Base-by-base conservation (phyloP, 2,329 filamentous ascomycete species). In the Samsoniella hepiali region DNA sequence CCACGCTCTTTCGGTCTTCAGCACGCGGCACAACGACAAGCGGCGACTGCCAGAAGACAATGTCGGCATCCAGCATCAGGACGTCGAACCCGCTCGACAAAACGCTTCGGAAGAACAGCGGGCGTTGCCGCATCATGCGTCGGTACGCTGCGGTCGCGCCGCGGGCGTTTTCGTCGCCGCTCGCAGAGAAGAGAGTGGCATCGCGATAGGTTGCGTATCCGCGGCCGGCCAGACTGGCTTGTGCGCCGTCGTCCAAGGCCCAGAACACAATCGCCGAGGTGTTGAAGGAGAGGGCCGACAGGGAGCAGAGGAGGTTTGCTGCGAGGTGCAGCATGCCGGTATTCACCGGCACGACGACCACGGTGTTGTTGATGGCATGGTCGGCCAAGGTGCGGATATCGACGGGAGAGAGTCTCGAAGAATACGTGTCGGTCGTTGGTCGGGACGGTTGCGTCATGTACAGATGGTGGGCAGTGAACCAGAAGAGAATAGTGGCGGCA, bases 31-130 rank as follows among this genome's bases (percentile, higher is more conserved):
- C 54, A 17, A 57, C 32, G 22, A 10, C 15, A 6, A 57, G 54
- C 36, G 54, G 54, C 11, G 34, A 42, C 22, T 57, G 11, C 54
- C 54, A 57, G 6, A 57, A 44, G 1, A 57, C 54, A 57, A 57
- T 57, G 15, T 57, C 54, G 36, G 54, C n/a, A 27, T 57, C 54
- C n/a, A 57, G 54, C 54, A 57, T 57, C 36, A 57, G 54, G 5
- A 57, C 38, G 36, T 57, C 54, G 36, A 57, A 42, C n/a, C 54
- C 54, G 36, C 34, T 42, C 13, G 54, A 13, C 36, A 57, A 27
- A 7, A 42, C 11, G 31, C 31, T n/a, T 1, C 36, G 10, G 36
- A 42, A 57, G 22, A 44, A 31, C 3, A 57, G 6, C 9, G 36
- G 36, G 1, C 54, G 54, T 36, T 57, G 36, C 5, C 29, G n/a